Evolutionary conservation across 2,329 filamentous ascomycete genomes (phyloP).

Genomic region (Microsporum canis): DNA sequence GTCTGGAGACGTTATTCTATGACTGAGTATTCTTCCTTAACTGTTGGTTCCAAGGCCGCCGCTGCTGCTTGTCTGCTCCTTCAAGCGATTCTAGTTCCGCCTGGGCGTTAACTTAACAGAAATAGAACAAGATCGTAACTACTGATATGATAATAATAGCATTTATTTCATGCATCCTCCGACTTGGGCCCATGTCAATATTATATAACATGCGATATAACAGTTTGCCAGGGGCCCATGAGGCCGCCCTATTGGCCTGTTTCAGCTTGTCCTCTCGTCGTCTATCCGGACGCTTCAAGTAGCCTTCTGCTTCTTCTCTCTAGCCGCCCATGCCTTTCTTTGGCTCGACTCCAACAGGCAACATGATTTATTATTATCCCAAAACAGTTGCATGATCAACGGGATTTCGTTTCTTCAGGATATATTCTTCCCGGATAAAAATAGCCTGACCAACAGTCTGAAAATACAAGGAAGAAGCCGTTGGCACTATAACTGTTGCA

Average conservation of each 20-base stretch:
- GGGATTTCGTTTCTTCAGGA: neutral
- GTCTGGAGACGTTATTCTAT: neutral
- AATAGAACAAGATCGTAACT: neutral
- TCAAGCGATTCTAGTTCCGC: neutral
- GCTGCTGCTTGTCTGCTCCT: neutral
- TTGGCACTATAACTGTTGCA: neutral
- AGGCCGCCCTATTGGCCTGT: neutral
- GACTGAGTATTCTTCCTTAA: neutral
- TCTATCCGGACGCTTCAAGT: neutral
- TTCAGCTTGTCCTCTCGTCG: neutral
- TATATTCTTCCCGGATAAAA: neutral
- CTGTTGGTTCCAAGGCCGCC: neutral
- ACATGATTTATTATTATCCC: neutral
- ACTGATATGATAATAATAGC: too few species aligned
- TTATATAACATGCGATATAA: neutral
- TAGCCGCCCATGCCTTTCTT: slow-evolving; percentile 1
- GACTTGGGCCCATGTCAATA: neutral
- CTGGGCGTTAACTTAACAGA: slow-evolving; percentile 1
- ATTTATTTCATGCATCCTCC: neutral
- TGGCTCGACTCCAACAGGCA: neutral
- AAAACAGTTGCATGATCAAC: neutral
- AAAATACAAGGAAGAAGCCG: neutral
- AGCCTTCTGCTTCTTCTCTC: neutral
- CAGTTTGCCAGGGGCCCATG: neutral
- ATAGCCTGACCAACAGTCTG: neutral